These are phyloP conservation scores for Candida anglica DNA, from an alignment of 805 yeast genomes.

Conservation along the genomic window DNA sequence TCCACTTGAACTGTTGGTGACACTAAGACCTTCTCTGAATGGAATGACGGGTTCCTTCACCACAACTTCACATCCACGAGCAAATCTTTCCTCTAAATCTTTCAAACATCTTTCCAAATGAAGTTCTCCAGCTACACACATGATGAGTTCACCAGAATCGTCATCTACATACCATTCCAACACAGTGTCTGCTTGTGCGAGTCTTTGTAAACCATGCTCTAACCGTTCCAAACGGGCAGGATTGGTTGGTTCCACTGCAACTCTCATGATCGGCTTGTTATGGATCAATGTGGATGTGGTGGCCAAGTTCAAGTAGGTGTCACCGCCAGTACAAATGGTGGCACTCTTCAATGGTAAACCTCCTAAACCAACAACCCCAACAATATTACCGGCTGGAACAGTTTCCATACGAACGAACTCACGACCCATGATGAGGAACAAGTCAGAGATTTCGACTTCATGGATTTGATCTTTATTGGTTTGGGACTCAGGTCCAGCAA, in stretches of 20 bases:
- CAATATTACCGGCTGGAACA: conserved; percentile 94
- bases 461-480: conserved; percentile 51
- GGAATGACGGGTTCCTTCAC: conserved; percentile 93
- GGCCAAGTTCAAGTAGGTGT: conserved; percentile 63
- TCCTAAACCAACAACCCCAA: conserved; percentile 89
- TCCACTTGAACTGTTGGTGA: no score
- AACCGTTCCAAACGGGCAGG: conserved; percentile 75
- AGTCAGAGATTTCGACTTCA: conserved; percentile 58
- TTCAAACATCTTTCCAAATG: conserved; percentile 93
- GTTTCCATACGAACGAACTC: conserved; percentile 72
- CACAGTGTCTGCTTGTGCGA: conserved; percentile 92
- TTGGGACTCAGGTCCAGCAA: conserved; percentile 22
- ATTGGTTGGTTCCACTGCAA: conserved; percentile 92
- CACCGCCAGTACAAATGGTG: conserved; percentile 57
- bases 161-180: conserved; percentile 77
- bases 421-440: conserved; percentile 88
- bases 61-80: conserved; percentile 75
- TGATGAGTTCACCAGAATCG: conserved; percentile 88
- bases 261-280: conserved; percentile 89
- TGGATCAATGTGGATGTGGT: conserved; percentile 44
- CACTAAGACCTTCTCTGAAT: conserved; percentile 83
- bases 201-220: conserved; percentile 70
- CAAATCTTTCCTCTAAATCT: conserved; percentile 87
- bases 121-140: conserved; percentile 94
- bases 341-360: conserved; percentile 83